Evolutionary conservation across 192 early-diverging fungal species (phyloP), one percentile per base, ranked within the genome.

Genomic region (Pilaira anomala): DNA sequence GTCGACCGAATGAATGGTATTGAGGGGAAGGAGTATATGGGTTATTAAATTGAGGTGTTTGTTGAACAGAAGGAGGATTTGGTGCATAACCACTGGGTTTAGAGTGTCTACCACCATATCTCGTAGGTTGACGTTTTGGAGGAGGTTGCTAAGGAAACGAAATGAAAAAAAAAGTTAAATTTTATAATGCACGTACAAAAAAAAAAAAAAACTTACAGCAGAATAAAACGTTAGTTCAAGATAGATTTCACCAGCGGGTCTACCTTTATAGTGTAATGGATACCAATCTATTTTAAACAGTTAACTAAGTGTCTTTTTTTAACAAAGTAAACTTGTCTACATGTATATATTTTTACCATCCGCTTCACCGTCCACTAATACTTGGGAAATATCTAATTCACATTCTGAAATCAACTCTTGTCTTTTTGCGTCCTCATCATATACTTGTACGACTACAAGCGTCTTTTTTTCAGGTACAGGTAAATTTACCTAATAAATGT

Each of bases 201-300:
- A 48, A 24, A 28, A 2, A 39, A 29, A 30, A 18, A 25, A 22
- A 66, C 76, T 75, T 78, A 80, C 80, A 25, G 76, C 67, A 3
- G 78, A 68, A 58, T 83, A 83, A 39, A 79, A 83, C 12, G 80
- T 83, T 42, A 83, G 30, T 46, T 83, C 80, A 18, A 83, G 68
- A 52, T 80, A 83, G 24, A 83, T 69, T 33, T 83, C 74, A n/a
- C 80, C 80, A 7, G 80, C 76, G 19, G 29, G 30, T 2, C 67
- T 39, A 25, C 74, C 72, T 53, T 76, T 79, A 56, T 74, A 73
- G 14, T 65, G 65, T 29, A 80, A 72, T 16, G 65, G 67, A 42
- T 74, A 79, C 80, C 80, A 83, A 7, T 76, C 80, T 83, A 60
- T n/a, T n/a, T n/a, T n/a, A 60, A 54, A 55, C 41, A 21, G 22